Conservation (phyloP, 805 yeast species). For the Suhomyces sp. region DNA sequence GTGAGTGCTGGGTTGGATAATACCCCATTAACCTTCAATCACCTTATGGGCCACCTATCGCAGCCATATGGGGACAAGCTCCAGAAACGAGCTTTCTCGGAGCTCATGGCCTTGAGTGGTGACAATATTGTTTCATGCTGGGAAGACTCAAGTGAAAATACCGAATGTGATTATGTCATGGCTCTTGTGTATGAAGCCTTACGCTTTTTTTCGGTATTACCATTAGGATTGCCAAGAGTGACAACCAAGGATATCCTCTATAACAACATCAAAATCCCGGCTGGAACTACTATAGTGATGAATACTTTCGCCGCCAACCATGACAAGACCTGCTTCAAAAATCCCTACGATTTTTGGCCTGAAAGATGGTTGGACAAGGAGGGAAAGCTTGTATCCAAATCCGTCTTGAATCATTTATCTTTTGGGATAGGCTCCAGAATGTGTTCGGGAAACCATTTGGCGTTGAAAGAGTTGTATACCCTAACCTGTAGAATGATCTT, state of each 20-base stretch:
- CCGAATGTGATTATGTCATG: constrained; percentile 45
- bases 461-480: constrained; percentile 62
- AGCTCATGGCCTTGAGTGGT: constrained; percentile 35
- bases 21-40: constrained; percentile 59
- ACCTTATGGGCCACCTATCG: constrained; percentile 59
- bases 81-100: constrained; percentile 44
- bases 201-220: constrained; percentile 62
- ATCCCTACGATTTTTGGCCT: constrained; percentile 51
- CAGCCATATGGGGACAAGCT: constrained; percentile 37
- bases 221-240: constrained; percentile 61
- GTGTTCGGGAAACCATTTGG: constrained; percentile 69
- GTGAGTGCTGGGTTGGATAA: constrained; percentile 80
- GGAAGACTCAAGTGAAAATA: constrained; percentile 20
- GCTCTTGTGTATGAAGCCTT: constrained; percentile 65
- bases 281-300: constrained; percentile 56
- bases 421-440: constrained; percentile 72
- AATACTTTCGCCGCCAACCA: constrained; percentile 72
- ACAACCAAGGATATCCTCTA: constrained; percentile 51
- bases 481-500: constrained; percentile 52
- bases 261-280: constrained; percentile 45
- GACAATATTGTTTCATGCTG: constrained; percentile 33
- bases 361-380: constrained; percentile 46
- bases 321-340: constrained; percentile 42
- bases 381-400: constrained; percentile 8
- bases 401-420: constrained; percentile 42